Evolutionary conservation across 495 filamentous ascomycete genomes (phyloP).

Genomic region (Hapsidospora chrysogenum): DNA sequence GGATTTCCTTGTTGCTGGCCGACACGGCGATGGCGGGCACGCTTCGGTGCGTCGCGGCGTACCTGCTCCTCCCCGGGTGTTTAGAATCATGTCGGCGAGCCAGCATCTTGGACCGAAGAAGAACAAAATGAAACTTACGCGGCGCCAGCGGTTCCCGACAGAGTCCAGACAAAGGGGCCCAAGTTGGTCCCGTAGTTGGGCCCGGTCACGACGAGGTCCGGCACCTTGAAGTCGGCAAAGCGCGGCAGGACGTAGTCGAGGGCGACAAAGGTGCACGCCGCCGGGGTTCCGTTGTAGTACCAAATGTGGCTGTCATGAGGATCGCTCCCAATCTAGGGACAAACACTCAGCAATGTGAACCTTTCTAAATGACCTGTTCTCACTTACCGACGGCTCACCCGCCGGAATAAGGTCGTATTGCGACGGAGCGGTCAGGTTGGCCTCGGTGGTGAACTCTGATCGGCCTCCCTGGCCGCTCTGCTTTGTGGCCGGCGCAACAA

Average conservation of each 20-base stretch:
- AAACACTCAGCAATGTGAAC: too few relatives aligned
- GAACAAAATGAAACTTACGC: too few relatives aligned
- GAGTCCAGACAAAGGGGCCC: slow-evolving; percentile 20
- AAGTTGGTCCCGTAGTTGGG: slow-evolving; percentile 23
- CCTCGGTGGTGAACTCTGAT: too few relatives aligned
- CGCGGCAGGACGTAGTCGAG: slow-evolving; percentile 34
- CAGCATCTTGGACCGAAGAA: too few relatives aligned
- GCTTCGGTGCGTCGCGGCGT: slow-evolving; percentile 17
- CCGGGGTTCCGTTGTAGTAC: slow-evolving; percentile 30
- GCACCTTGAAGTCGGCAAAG: slow-evolving; percentile 16
- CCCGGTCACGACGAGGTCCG: slow-evolving; percentile 23
- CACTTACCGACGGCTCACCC: too few relatives aligned
- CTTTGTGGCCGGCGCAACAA: too few relatives aligned
- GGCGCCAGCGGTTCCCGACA: slow-evolving; percentile 21
- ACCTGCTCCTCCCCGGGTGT: too few relatives aligned
- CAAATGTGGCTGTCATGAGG: slow-evolving; percentile 24
- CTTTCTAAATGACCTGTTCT: too few relatives aligned
- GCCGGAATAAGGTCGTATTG: too few relatives aligned
- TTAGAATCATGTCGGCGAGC: too few relatives aligned
- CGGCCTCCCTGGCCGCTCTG: too few relatives aligned
- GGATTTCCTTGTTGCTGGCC: slow-evolving; percentile 12
- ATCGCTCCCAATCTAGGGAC: slow-evolving; percentile 21
- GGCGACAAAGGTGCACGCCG: slow-evolving; percentile 19
- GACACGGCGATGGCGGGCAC: slow-evolving; percentile 22
- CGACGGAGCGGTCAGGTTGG: too few relatives aligned